Base-by-base conservation (phyloP, 768 basidiomycete species). In the Lyophyllum shimeji region DNA sequence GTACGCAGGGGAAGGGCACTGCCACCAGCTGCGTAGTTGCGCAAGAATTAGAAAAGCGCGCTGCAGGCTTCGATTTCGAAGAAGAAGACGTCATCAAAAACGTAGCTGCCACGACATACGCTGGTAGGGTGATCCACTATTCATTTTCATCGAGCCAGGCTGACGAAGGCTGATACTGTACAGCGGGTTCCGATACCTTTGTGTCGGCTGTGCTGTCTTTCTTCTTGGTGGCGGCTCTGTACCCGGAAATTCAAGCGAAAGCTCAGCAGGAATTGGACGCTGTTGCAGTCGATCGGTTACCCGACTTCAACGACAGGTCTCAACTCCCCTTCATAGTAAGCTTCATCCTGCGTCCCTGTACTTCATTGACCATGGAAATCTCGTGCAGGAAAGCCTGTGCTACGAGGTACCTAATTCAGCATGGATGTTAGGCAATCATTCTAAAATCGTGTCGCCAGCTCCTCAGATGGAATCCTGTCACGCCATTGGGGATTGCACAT, bases 391-490 rank as follows among this genome's bases (percentile, higher is more conserved):
- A 46, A 68, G 68, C 39, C 61, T 73, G 6, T 68, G 67, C 52
- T 66, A 68, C 57, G 70, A 70, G 57, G 66, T 68, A 33, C 8
- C 2, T n/a, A 20, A 8, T 20, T 18, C 6, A 5, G 12, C 6
- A 7, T 18, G 15, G 8, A 18, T 17, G 3, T 17, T 44, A 8
- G 47, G 45, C n/a, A 5, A 24, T 9, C 27, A 5, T n/a, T 15
- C 17, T 20, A 23, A 44, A 33, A 8, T 20, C 31, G n/a, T 39
- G 2, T 7, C 40, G 20, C 4, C 31, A 70, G 66, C 58, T 74
- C 21, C 59, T 80, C 7, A 67, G 79, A 49, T 79, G 78, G 78
- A 73, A 75, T 59, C 79, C 78, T 23, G 75, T 74, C 7, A 68
- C 70, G 1, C 74, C 74, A 3, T 53, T 72, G 25, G 67, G 69